Conservation (phyloP, 2,329 filamentous ascomycete genomes). For the Cryphonectria carpinicola region DNA sequence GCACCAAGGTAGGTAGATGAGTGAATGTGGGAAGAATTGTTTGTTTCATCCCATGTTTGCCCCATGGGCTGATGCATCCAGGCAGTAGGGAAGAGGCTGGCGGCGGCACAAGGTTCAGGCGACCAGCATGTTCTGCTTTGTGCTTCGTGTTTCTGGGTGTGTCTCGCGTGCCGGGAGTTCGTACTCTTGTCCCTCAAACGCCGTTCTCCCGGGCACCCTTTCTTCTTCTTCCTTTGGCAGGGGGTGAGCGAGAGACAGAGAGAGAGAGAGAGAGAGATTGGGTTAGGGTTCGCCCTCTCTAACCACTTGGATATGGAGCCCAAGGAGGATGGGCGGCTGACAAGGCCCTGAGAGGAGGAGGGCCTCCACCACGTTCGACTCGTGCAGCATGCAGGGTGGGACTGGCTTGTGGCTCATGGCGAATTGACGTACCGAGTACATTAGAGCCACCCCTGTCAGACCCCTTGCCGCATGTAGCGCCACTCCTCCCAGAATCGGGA, state of each 20-base stretch:
- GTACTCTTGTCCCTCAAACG: neutral
- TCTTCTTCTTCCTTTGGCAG: neutral
- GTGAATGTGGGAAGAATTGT: slow-evolving; percentile 19
- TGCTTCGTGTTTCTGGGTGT: neutral
- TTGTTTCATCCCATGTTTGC: slow-evolving; percentile 30
- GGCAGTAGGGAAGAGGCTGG: slow-evolving; percentile 21
- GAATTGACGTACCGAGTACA: slow-evolving; percentile 24
- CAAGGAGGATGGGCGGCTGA: slow-evolving; percentile 26
- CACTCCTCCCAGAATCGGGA: slow-evolving; percentile 28
- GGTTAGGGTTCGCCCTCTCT: slow-evolving; percentile 26
- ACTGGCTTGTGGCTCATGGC: slow-evolving; percentile 17
- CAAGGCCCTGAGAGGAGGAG: slow-evolving; percentile 26
- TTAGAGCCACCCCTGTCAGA: slow-evolving; percentile 10
- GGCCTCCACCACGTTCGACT: slow-evolving; percentile 26
- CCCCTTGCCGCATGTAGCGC: slow-evolving; percentile 15
- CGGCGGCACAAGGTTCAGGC: slow-evolving; percentile 17
- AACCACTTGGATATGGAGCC: neutral
- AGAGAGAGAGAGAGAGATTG: slow-evolving; percentile 16
- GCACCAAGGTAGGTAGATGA: neutral
- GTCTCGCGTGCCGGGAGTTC: neutral
- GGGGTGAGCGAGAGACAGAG: neutral
- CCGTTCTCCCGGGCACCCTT: neutral
- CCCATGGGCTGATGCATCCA: slow-evolving; percentile 25
- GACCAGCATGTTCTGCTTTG: slow-evolving; percentile 14
- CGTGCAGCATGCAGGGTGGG: slow-evolving; percentile 29